Evolutionary conservation across 2,329 filamentous ascomycete species (phyloP).

Genomic region (Didymellaceae sp.): DNA sequence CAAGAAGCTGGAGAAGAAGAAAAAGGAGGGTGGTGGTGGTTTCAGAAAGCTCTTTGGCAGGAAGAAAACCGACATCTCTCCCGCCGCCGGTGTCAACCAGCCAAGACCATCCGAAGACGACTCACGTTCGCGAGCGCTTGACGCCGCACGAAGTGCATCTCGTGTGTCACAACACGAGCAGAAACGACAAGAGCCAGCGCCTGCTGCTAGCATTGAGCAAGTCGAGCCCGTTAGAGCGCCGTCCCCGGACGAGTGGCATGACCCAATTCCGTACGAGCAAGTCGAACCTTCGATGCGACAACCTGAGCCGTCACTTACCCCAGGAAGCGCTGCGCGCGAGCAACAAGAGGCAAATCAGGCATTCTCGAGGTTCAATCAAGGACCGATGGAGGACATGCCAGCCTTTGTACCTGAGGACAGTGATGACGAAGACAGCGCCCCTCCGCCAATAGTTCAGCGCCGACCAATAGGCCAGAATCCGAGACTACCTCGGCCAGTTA

Average conservation of each 20-base stretch:
- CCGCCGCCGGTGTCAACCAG: conserved; percentile 20
- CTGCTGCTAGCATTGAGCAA: conserved; percentile 29
- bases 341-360: conserved; percentile 65
- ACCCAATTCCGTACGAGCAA: conserved; percentile 17
- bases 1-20: conserved; percentile 50
- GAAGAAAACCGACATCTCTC: conserved; percentile 42
- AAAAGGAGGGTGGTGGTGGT: conserved; percentile 42
- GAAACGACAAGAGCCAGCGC: conserved; percentile 35
- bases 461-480: conserved; percentile 24
- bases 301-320: conserved; percentile 59
- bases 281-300: conserved; percentile 23
- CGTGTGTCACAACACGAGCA: conserved; percentile 32
- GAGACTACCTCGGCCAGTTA: conserved; percentile 14
- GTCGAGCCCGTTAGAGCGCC: conserved; percentile 27
- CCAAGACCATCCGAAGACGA: conserved; percentile 25
- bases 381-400: conserved; percentile 84
- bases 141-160: conserved; percentile 34
- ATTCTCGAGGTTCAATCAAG: conserved; percentile 81
- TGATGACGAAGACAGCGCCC: conserved; percentile 33
- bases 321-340: conserved; percentile 67
- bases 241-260: conserved; percentile 36
- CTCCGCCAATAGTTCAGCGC: conserved; percentile 33
- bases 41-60: conserved; percentile 51
- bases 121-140: conserved; percentile 26
- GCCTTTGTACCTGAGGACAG: conserved; percentile 71